Evolutionary conservation across 2,329 filamentous ascomycete genomes (phyloP).

Genomic region (Allantophomopsis lycopodina): DNA sequence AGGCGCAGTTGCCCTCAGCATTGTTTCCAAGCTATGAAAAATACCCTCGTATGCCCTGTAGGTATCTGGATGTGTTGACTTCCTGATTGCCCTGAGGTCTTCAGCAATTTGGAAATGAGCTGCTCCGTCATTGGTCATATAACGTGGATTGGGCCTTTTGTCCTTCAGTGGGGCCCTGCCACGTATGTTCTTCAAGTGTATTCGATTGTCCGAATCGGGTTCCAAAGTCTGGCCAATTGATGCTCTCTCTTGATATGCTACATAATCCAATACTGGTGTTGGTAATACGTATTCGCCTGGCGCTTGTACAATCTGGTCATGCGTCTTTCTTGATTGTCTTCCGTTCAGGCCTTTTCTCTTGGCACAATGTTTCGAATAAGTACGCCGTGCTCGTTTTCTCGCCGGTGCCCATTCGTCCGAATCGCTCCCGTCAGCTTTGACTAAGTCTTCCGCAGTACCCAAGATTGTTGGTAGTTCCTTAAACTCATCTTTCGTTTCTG

Average conservation of each 20-base stretch:
- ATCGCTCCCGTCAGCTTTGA: conserved; percentile 1
- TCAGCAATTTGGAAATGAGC: conserved; percentile 8
- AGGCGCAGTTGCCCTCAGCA: conserved; percentile 26
- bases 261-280: conserved; percentile 17
- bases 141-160: conserved; percentile 3
- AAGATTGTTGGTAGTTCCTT: not conserved
- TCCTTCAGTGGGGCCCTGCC: not conserved
- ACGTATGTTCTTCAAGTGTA: not conserved
- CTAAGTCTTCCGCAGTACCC: not conserved
- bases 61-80: conserved; percentile 13
- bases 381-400: conserved; percentile 13
- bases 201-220: no score
- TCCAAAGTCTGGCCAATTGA: no score
- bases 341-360: conserved; percentile 3
- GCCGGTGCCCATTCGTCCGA: conserved; percentile 9
- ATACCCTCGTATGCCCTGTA: conserved; percentile 29
- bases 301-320: conserved; percentile 12
- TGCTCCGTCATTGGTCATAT: conserved; percentile 4
- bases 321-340: conserved; percentile 1
- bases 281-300: conserved; percentile 17
- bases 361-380: conserved; percentile 11
- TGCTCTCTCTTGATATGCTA: conserved; percentile 5
- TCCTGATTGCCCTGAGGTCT: conserved; percentile 21
- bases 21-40: conserved; percentile 27
- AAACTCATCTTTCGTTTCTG: not conserved